Conservation (phyloP, 768 basidiomycete species). For the Crassisporium funariophilum region DNA sequence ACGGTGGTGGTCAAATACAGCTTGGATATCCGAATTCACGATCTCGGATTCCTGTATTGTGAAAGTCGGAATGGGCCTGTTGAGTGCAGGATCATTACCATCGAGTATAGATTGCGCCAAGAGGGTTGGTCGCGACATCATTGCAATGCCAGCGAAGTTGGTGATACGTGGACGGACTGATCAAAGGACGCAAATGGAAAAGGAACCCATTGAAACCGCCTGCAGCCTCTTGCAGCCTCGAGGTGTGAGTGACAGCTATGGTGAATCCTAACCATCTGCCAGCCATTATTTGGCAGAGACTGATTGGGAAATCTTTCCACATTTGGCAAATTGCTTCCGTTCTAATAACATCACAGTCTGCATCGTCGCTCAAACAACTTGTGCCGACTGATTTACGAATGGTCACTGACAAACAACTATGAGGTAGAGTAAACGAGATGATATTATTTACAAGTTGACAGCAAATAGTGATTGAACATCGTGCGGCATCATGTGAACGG, state of each 20-base stretch:
- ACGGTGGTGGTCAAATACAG: conserved; percentile 34
- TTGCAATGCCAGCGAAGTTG: not conserved
- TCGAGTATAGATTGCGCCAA: conserved; percentile 33
- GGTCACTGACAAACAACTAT: not conserved
- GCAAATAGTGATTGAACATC: too few species aligned
- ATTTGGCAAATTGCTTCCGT: too few species aligned
- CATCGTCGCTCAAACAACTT: too few species aligned
- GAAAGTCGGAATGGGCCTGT: conserved; percentile 19
- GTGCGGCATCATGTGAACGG: conserved; percentile 14
- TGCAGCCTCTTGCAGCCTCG: conserved; percentile 17
- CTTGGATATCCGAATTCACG: conserved; percentile 19
- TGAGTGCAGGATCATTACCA: conserved; percentile 24
- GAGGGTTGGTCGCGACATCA: not conserved
- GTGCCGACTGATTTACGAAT: too few species aligned
- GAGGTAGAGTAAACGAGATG: not conserved
- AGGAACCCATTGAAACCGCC: conserved; percentile 2
- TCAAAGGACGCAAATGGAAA: not conserved
- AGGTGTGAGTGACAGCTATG: too few species aligned
- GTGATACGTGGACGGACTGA: not conserved
- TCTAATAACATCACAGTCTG: too few species aligned
- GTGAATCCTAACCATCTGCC: too few species aligned
- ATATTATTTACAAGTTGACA: not conserved
- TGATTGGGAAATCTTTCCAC: too few species aligned
- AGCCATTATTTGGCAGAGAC: too few species aligned
- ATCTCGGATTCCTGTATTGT: conserved; percentile 30